Conservation (phyloP, 176 grass and related monocot species). For the Rhynchospora breviuscula region DNA sequence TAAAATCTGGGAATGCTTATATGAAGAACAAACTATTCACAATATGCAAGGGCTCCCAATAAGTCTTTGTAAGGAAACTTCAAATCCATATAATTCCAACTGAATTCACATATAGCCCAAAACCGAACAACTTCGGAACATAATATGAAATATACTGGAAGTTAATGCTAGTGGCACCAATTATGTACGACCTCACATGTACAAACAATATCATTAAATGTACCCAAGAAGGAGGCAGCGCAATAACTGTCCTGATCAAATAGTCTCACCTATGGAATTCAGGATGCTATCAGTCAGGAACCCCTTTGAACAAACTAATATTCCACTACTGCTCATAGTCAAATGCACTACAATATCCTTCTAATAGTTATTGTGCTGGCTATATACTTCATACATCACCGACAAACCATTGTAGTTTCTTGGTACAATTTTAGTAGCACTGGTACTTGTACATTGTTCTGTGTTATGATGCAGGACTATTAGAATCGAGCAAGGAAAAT, state of each 20-base stretch:
- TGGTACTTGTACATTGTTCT: background rate
- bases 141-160: background rate
- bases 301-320: background rate
- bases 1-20: background rate
- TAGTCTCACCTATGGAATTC: background rate
- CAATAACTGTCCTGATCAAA: background rate
- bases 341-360: background rate
- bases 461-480: background rate
- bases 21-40: conserved; percentile 3
- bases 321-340: background rate
- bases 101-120: conserved; percentile 4
- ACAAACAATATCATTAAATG: background rate
- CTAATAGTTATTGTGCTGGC: background rate
- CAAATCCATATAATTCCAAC: background rate
- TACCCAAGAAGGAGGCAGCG: background rate
- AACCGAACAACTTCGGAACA: conserved; percentile 4
- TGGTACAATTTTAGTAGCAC: background rate
- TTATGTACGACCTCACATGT: background rate
- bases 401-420: background rate
- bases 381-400: background rate
- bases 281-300: background rate
- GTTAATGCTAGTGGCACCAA: background rate
- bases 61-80: background rate
- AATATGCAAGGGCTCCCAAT: background rate
- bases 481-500: background rate